Evolutionary conservation across 169 alveolate species (phyloP).

Genomic region (Eimeria sp.): DNA sequence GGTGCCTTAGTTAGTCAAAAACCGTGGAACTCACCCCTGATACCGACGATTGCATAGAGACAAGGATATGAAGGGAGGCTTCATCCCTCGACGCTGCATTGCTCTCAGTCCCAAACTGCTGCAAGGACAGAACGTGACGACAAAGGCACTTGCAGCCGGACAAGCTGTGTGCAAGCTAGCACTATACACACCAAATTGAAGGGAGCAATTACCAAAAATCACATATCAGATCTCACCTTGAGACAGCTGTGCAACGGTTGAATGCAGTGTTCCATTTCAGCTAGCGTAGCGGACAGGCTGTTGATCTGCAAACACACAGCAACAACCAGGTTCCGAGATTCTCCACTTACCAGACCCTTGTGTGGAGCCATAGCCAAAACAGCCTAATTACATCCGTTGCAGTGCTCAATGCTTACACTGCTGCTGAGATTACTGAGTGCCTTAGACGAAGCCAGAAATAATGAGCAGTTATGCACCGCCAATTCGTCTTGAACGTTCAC

Average conservation of each 20-base stretch:
- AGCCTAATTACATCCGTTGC: background rate
- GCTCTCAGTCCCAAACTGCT: constrained; percentile 67
- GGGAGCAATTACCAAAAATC: background rate
- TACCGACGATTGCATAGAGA: constrained; percentile 35
- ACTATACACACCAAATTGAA: background rate
- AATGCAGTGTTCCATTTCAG: constrained; percentile 48
- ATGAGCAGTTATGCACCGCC: constrained; percentile 68
- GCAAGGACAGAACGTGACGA: background rate
- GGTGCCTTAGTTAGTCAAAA: background rate
- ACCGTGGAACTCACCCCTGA: constrained; percentile 46
- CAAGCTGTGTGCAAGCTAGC: background rate
- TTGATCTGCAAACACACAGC: background rate
- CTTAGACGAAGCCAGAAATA: constrained; percentile 60
- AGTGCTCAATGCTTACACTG: constrained; percentile 19
- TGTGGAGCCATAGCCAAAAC: background rate
- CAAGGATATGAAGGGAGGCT: constrained; percentile 64
- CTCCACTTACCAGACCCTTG: background rate
- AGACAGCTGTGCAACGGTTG: constrained; percentile 61
- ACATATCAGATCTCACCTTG: constrained; percentile 18
- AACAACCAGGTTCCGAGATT: background rate
- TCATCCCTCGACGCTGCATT: constrained; percentile 50
- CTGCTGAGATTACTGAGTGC: constrained; percentile 63
- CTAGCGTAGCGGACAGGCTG: constrained; percentile 36
- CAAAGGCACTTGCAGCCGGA: background rate
- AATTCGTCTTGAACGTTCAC: constrained; percentile 37